These are phyloP conservation scores for Musa acuminata DNA, from an alignment of 176 grass and related monocot species.

Conservation along the genomic window DNA sequence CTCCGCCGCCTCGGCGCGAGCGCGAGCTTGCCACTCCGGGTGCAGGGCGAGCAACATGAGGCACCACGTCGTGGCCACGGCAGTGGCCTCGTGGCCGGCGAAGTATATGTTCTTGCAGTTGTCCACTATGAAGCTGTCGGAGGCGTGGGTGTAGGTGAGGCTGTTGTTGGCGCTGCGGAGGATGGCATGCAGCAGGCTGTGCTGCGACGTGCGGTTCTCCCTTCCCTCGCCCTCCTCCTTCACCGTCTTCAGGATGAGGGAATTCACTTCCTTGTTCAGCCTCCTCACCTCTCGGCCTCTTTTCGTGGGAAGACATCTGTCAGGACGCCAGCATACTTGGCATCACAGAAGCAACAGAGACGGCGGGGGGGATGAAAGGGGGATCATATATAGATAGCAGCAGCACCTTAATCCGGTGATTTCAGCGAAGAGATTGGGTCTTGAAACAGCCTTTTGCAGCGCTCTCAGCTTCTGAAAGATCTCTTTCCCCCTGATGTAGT, in stretches of 20 bases:
- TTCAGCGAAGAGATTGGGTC: constrained; percentile 78
- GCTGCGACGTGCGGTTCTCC: constrained; percentile 17
- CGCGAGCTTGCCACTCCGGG: constrained; percentile 76
- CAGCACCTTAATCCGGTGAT: constrained; percentile 66
- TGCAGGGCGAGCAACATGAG: constrained; percentile 85
- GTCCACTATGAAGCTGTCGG: constrained; percentile 84
- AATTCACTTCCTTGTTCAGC: constrained; percentile 70
- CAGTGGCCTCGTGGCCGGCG: constrained; percentile 82
- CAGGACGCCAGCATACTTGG: neutral
- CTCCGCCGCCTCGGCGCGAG: constrained; percentile 45
- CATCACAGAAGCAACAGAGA: neutral
- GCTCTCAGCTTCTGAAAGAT: constrained; percentile 81
- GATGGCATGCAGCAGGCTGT: constrained; percentile 59
- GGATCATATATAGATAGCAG: neutral
- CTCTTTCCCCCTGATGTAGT: constrained; percentile 73
- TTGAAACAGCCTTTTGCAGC: constrained; percentile 69
- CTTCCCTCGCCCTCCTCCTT: constrained; percentile 43
- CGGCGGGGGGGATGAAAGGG: no score
- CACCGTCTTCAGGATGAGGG: constrained; percentile 59
- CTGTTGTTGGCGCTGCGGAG: constrained; percentile 52
- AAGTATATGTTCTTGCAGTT: constrained; percentile 99
- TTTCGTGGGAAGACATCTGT: constrained; percentile 51
- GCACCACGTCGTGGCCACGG: constrained; percentile 78
- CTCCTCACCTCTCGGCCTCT: constrained; percentile 54
- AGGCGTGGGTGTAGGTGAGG: constrained; percentile 22